These are phyloP conservation scores for Salinomyces thailandicus DNA, from an alignment of 2,329 filamentous ascomycete species.

Conservation along the genomic window DNA sequence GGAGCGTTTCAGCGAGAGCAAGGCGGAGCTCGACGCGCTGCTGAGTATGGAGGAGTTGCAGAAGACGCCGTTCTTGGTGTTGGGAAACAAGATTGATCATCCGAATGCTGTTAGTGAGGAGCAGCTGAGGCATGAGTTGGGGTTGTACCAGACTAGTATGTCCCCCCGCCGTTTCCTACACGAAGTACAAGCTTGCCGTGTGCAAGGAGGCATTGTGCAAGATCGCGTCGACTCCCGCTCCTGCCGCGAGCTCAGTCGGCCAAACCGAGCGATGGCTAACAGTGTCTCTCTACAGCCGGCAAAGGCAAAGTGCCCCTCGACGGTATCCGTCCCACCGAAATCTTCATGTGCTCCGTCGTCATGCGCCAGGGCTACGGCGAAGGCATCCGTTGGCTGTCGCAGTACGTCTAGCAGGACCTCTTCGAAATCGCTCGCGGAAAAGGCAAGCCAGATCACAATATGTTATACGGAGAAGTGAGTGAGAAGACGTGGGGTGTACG, in stretches of 20 bases:
- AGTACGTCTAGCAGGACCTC: conserved; percentile 88
- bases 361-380: conserved; percentile 93
- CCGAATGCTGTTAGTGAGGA: conserved; percentile 92
- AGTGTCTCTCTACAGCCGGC: conserved; percentile 40
- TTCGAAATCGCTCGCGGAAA: no score
- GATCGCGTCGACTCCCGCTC: no score
- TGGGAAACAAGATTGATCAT: conserved; percentile 99
- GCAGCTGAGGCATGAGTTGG: conserved; percentile 81
- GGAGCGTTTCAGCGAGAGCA: conserved; percentile 87
- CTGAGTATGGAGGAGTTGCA: conserved; percentile 92
- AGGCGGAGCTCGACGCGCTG: conserved; percentile 87
- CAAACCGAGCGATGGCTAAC: no score
- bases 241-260: no score
- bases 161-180: no score
- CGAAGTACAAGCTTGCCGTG: no score
- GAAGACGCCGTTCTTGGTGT: conserved; percentile 90
- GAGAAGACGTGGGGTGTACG: no score
- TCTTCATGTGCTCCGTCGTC: conserved; percentile 98
- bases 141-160: conserved; percentile 80
- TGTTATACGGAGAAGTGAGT: no score
- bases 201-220: no score
- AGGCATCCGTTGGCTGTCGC: conserved; percentile 77
- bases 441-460: no score
- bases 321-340: conserved; percentile 87
- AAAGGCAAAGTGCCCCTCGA: conserved; percentile 91